phyloP scores from a whole-genome alignment of 208 protist species.

The Plasmodiophora brassicae region DNA sequence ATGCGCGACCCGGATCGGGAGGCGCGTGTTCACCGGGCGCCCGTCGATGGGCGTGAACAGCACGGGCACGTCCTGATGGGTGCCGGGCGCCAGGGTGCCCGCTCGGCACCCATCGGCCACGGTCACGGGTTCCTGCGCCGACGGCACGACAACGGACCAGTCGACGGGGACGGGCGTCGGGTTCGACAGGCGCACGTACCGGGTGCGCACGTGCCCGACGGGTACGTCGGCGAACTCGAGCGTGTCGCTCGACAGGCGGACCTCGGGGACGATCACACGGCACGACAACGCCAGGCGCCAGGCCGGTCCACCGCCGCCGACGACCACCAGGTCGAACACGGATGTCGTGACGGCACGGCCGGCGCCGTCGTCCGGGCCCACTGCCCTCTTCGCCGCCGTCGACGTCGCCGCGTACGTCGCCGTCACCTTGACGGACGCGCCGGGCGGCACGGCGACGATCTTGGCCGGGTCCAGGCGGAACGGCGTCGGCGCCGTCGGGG shows the following conservation, averaged over 20 bases:
- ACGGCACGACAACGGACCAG: neutral
- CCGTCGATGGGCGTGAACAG: neutral
- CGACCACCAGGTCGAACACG: too few relatives aligned
- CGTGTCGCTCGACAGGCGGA: slow-evolving; percentile 63
- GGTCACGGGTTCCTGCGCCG: neutral
- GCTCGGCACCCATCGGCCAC: too few relatives aligned
- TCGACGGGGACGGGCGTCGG: neutral
- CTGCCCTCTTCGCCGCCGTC: neutral
- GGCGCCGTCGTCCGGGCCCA: neutral
- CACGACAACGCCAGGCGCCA: slow-evolving; percentile 74
- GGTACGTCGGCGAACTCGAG: slow-evolving; percentile 78
- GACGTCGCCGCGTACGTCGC: slow-evolving; percentile 48
- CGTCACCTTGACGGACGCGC: slow-evolving; percentile 49
- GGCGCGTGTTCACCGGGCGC: neutral
- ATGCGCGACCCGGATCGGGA: neutral
- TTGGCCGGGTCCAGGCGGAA: slow-evolving; percentile 70
- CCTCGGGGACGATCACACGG: slow-evolving; percentile 77
- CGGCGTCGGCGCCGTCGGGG: neutral
- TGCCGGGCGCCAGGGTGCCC: neutral
- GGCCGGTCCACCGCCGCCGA: slow-evolving; percentile 65
- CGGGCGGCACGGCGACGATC: slow-evolving; percentile 58
- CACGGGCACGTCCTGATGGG: neutral
- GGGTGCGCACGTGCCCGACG: slow-evolving; percentile 71
- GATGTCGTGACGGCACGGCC: neutral
- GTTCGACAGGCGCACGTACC: slow-evolving; percentile 36